Percentiles rank a stretch among this genome's conserved stretches.
Conservation (phyloP, 2,329 filamentous ascomycete species). For the Alternaria arborescens region DNA sequence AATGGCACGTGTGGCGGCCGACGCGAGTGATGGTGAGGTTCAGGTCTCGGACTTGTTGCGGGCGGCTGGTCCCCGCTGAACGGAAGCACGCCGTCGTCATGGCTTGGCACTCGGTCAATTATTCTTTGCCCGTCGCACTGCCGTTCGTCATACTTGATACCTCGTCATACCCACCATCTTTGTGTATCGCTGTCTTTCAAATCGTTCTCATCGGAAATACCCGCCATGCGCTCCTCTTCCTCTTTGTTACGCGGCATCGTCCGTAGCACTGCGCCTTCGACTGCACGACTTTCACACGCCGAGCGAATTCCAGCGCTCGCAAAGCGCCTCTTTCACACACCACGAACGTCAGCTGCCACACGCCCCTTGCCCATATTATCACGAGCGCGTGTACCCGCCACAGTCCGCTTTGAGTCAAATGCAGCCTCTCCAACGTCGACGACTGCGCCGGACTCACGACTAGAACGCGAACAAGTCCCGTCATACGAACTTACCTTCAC, state of each 20-base stretch:
- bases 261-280: slow-evolving; percentile 27
- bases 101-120: slow-evolving; percentile 21
- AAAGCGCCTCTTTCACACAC: slow-evolving; percentile 38
- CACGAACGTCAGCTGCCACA: slow-evolving; percentile 35
- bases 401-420: slow-evolving; percentile 39
- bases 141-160: slow-evolving; percentile 1
- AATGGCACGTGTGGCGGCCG: slow-evolving; percentile 1
- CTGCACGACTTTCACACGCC: slow-evolving; percentile 20
- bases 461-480: slow-evolving; percentile 59
- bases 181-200: neutral
- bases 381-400: slow-evolving; percentile 18
- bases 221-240: slow-evolving; percentile 36
- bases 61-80: slow-evolving; percentile 12
- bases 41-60: slow-evolving; percentile 5
- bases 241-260: slow-evolving; percentile 36
- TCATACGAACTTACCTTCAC: slow-evolving; percentile 92
- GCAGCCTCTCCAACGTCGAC: slow-evolving; percentile 37
- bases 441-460: slow-evolving; percentile 45
- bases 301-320: slow-evolving; percentile 36
- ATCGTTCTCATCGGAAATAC: neutral
- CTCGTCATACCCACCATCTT: neutral
- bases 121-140: slow-evolving; percentile 14
- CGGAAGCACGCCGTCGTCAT: slow-evolving; percentile 22
- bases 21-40: slow-evolving; percentile 6
- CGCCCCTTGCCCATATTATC: slow-evolving; percentile 28